Base-by-base conservation (phyloP, 495 filamentous ascomycete genomes). In the Talaromyces wortmannii region DNA sequence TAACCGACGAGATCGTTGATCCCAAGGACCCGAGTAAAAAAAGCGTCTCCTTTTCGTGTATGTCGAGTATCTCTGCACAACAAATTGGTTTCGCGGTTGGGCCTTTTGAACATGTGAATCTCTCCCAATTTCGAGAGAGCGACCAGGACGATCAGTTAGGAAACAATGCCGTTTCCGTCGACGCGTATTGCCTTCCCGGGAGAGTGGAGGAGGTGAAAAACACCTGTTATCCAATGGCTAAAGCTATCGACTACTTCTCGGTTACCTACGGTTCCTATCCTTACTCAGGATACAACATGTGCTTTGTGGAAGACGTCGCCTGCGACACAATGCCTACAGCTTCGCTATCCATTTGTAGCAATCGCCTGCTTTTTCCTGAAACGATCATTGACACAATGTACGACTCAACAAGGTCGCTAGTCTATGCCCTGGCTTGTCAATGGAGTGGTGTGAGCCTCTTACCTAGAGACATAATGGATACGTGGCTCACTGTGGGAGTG, bases 21-120 rank as follows among this genome's bases (percentile, higher is more conserved):
- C 80, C 84, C 18, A 76, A 78, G 31, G 88, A 97, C 57, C 68
- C 85, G 33, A 84, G 77, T 17, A 90, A 87, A 63, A 96, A 94
- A 65, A 90, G 84, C 7, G 86, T 91, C 56, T 87, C 86, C 0
- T 99, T 97, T 62, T 80, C 81, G 30, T 83, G 83, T 54, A 71
- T 78, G 36, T 82, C 82, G 36, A 79, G 87, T 29, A 80, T 94
- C 3, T 83, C 91, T 4, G 83, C 92, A 5, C 87, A 90, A 52
- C 91, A 97, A 63, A 83, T 99, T 60, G 90, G 90, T 3, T 92
- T 99, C 66, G 88, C 88, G 10, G 80, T 97, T 30, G 94, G 95
- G 0, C 94, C 95, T 12, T 99, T 99, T 65, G 91, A 97, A 65
- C 85, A 91, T 61, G 82, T 96, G 48, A 90, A 97, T 63, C 73